Percentiles rank a stretch among this genome's conserved stretches.
These are phyloP conservation scores for Suillus americanus DNA, from an alignment of 768 basidiomycete genomes.

Conservation along the genomic window DNA sequence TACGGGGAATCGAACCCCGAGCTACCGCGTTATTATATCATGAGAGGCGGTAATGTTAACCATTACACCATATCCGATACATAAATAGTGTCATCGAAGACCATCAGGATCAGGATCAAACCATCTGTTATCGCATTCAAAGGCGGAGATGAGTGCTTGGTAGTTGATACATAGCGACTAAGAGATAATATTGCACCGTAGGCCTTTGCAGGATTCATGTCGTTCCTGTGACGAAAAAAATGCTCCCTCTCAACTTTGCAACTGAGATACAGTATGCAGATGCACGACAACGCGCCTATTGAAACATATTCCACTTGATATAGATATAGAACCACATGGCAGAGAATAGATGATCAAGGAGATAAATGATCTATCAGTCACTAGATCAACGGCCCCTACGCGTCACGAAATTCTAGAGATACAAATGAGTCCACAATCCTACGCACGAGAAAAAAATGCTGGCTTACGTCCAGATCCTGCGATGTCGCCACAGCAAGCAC, in stretches of 20 bases:
- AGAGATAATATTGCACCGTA: neutral
- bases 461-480: constrained; percentile 61
- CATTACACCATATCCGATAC: constrained; percentile 6
- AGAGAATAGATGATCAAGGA: neutral
- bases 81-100: accelerated
- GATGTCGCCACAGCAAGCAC: constrained; percentile 78
- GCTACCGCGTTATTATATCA: constrained; percentile 39
- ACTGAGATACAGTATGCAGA: neutral
- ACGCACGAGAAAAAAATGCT: too few relatives aligned
- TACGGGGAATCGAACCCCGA: constrained; percentile 60
- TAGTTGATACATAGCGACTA: neutral
- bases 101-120: neutral
- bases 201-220: neutral
- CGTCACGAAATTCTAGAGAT: neutral
- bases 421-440: neutral
- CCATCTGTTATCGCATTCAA: neutral
- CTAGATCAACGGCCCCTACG: neutral
- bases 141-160: neutral
- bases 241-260: neutral
- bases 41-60: constrained; percentile 7
- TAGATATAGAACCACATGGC: neutral
- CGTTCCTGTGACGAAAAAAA: neutral
- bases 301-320: neutral
- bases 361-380: neutral
- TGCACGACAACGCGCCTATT: neutral